Percentiles rank a stretch among this genome's conserved stretches.
Conservation (phyloP, 2,329 filamentous ascomycete species). For the Thelonectria blattea region DNA sequence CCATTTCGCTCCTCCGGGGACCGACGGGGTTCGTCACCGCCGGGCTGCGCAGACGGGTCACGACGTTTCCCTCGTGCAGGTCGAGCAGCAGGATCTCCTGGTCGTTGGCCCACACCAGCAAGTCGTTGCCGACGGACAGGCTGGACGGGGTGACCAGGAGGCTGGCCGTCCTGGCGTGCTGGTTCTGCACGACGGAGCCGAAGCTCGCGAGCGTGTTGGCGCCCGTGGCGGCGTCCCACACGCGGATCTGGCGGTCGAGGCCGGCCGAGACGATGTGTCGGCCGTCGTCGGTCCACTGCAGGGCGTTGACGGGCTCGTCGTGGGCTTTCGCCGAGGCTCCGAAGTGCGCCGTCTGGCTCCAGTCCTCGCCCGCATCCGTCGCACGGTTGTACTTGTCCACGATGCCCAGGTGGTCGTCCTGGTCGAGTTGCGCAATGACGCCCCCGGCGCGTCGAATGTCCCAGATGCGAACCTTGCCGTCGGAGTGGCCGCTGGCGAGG, state of each 20-base stretch:
- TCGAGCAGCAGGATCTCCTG: constrained; percentile 81
- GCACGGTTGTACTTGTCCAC: constrained; percentile 48
- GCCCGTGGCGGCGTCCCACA: constrained; percentile 83
- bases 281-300: constrained; percentile 85
- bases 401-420: constrained; percentile 81
- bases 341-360: constrained; percentile 44
- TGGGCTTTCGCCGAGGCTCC: constrained; percentile 71
- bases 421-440: constrained; percentile 78
- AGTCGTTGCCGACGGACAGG: constrained; percentile 63
- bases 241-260: constrained; percentile 82
- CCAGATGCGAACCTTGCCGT: constrained; percentile 85
- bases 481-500: constrained; percentile 82
- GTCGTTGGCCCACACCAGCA: constrained; percentile 83
- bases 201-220: constrained; percentile 90
- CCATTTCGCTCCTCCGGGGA: constrained; percentile 55
- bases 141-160: constrained; percentile 69
- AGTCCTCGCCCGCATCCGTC: constrained; percentile 39
- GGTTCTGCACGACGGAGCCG: constrained; percentile 80
- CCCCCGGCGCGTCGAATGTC: constrained; percentile 82
- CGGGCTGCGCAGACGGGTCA: constrained; percentile 73
- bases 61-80: constrained; percentile 74
- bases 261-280: constrained; percentile 78
- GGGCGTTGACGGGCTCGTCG: constrained; percentile 79
- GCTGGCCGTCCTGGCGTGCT: constrained; percentile 63
- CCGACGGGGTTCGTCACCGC: constrained; percentile 56